A percentile compares a stretch with the other conserved stretches of the same genome.
Conservation (phyloP, 768 basidiomycete genomes). For the Mycena alexandri region DNA sequence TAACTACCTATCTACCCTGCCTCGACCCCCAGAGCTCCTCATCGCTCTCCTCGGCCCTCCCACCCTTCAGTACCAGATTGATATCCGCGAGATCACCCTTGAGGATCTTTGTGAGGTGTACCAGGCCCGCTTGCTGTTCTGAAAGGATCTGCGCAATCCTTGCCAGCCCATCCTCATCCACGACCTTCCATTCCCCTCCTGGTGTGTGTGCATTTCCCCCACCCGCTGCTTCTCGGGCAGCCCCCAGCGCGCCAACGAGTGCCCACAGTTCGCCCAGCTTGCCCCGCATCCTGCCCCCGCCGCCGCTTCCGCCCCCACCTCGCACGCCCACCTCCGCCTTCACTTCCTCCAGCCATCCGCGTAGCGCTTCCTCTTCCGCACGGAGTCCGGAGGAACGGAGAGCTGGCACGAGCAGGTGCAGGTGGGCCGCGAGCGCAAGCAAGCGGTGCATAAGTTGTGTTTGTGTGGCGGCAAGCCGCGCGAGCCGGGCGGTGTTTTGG, state of each 20-base stretch:
- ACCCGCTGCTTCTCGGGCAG: slow-evolving; percentile 58
- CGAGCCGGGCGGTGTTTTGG: slow-evolving; percentile 75
- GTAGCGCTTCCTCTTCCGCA: slow-evolving; percentile 84
- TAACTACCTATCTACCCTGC: slow-evolving; percentile 38
- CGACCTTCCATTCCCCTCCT: slow-evolving; percentile 38
- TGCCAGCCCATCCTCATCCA: neutral
- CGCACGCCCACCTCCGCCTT: slow-evolving; percentile 74
- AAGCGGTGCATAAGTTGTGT: slow-evolving; percentile 80
- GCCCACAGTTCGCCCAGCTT: slow-evolving; percentile 91
- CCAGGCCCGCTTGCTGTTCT: slow-evolving; percentile 85
- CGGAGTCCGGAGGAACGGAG: slow-evolving; percentile 81
- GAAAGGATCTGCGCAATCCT: slow-evolving; percentile 62
- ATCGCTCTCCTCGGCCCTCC: slow-evolving; percentile 37
- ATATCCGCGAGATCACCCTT: slow-evolving; percentile 75
- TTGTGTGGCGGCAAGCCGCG: slow-evolving; percentile 72
- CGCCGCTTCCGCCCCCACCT: slow-evolving; percentile 44
- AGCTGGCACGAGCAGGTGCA: slow-evolving; percentile 83
- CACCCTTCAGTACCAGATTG: slow-evolving; percentile 68
- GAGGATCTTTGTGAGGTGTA: slow-evolving; percentile 83
- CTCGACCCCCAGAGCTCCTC: slow-evolving; percentile 32
- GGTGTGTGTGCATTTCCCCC: neutral
- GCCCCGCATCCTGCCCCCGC: slow-evolving; percentile 68
- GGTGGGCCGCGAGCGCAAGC: slow-evolving; percentile 76
- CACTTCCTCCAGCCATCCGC: slow-evolving; percentile 78
- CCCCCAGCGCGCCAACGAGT: slow-evolving; percentile 78